A percentile compares a stretch with the other conserved stretches of the same genome.
phyloP scores from a whole-genome alignment of 257 asterid species.

The Lavandula angustifolia region DNA sequence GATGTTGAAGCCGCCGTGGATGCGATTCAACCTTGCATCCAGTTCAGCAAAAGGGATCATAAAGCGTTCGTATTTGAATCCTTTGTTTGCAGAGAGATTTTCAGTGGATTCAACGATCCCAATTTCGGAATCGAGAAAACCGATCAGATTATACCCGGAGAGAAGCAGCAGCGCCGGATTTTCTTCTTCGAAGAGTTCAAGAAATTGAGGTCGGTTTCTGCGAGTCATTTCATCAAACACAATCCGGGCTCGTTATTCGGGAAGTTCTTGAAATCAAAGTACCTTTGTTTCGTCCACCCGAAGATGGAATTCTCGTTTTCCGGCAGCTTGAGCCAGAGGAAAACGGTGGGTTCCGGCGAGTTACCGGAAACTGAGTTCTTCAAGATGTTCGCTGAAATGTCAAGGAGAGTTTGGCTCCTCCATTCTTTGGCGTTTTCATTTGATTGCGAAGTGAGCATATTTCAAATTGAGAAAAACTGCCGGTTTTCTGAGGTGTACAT shows the following conservation, averaged over 20 bases:
- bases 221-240: slow-evolving; percentile 47
- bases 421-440: slow-evolving; percentile 77
- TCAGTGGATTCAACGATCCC: slow-evolving; percentile 52
- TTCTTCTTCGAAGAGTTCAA: slow-evolving; percentile 64
- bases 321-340: slow-evolving; percentile 75
- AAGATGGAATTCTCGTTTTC: slow-evolving; percentile 85
- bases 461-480: slow-evolving; percentile 49
- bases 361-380: slow-evolving; percentile 78
- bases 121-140: slow-evolving; percentile 36
- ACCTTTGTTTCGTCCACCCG: slow-evolving; percentile 72
- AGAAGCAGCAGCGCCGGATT: slow-evolving; percentile 36
- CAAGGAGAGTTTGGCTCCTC: slow-evolving; percentile 72
- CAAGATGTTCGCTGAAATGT: slow-evolving; percentile 77
- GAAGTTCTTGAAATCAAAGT: slow-evolving; percentile 66
- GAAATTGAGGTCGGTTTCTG: slow-evolving; percentile 49
- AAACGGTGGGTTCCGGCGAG: slow-evolving; percentile 67
- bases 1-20: slow-evolving; percentile 69
- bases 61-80: slow-evolving; percentile 66
- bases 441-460: slow-evolving; percentile 52
- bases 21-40: slow-evolving; percentile 45
- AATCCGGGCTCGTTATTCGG: slow-evolving; percentile 57
- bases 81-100: slow-evolving; percentile 61
- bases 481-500: slow-evolving; percentile 81
- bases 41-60: slow-evolving; percentile 47
- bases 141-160: slow-evolving; percentile 32